Conservation (phyloP, 768 basidiomycete species). For the Mycena pura region DNA sequence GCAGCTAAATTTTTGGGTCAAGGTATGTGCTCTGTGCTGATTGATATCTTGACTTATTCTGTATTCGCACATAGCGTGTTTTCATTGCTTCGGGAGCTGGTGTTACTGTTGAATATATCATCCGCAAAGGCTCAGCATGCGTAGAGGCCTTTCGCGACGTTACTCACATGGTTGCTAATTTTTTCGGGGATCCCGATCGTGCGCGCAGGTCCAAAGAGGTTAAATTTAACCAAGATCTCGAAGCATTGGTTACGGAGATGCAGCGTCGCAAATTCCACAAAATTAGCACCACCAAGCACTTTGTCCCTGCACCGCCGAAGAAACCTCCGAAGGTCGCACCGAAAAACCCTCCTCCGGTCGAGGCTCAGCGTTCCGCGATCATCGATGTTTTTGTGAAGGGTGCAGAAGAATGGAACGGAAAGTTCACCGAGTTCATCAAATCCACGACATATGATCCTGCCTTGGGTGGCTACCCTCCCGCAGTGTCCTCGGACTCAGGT, state of each 20-base stretch:
- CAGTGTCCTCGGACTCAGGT: not conserved
- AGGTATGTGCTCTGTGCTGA: slow-evolving; percentile 27
- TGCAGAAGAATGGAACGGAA: slow-evolving; percentile 26
- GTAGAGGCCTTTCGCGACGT: not conserved
- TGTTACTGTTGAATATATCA: slow-evolving; percentile 4
- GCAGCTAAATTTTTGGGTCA: slow-evolving; percentile 37
- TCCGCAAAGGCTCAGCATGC: slow-evolving; percentile 3
- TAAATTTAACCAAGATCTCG: slow-evolving; percentile 29
- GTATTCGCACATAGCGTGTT: slow-evolving; percentile 24
- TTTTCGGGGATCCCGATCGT: slow-evolving; percentile 18
- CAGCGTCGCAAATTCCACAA: slow-evolving; percentile 15
- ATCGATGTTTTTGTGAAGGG: slow-evolving; percentile 27
- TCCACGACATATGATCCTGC: slow-evolving; percentile 30
- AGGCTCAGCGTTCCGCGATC: slow-evolving; percentile 13
- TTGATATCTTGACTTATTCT: not conserved
- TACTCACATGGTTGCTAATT: not conserved
- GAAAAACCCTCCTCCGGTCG: not conserved
- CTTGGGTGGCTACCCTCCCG: slow-evolving; percentile 26
- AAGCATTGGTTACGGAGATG: slow-evolving; percentile 29
- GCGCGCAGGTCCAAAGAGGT: slow-evolving; percentile 30
- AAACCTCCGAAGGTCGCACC: not conserved
- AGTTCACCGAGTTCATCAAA: slow-evolving; percentile 29
- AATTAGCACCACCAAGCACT: not conserved
- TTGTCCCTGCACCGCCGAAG: slow-evolving; percentile 17
- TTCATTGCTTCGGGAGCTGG: slow-evolving; percentile 35